These are phyloP conservation scores for Neckera pumila DNA, from an alignment of 225 moss, liverwort and hornwort species.

Conservation along the genomic window DNA sequence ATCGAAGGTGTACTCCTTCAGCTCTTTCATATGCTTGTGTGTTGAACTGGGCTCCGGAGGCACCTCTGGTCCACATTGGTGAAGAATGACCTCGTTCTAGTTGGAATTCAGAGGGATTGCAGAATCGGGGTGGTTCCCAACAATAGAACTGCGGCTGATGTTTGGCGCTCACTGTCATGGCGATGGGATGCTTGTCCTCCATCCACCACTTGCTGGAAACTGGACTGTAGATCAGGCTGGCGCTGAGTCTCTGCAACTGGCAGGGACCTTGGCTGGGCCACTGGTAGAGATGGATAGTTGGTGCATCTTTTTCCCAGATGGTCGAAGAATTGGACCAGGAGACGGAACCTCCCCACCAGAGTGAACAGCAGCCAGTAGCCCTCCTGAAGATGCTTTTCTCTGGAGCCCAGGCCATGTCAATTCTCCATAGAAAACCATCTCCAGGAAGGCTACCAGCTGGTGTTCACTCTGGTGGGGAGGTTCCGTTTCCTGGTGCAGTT, in stretches of 20 bases:
- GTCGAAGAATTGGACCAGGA: constrained; percentile 11
- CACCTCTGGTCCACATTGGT: background rate
- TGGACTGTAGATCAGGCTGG: background rate
- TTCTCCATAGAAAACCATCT: too few relatives aligned
- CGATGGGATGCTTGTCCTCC: background rate
- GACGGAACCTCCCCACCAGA: background rate
- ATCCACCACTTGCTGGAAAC: background rate
- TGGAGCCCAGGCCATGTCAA: background rate
- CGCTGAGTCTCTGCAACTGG: background rate
- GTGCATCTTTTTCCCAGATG: background rate
- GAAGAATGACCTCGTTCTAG: background rate
- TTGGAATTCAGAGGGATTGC: background rate
- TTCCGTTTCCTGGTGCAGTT: too few relatives aligned
- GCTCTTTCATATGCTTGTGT: background rate
- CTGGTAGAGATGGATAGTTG: background rate
- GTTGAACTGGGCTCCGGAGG: background rate
- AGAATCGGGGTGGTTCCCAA: too few relatives aligned
- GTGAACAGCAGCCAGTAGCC: constrained; percentile 6
- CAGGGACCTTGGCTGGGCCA: too few relatives aligned
- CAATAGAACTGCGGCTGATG: background rate
- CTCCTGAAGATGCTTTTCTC: background rate
- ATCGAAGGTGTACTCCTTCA: background rate
- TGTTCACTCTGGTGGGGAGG: too few relatives aligned
- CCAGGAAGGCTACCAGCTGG: too few relatives aligned
- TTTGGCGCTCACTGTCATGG: background rate